phyloP scores from a whole-genome alignment of 2,329 filamentous ascomycete species.

The Alternaria consortialis region DNA sequence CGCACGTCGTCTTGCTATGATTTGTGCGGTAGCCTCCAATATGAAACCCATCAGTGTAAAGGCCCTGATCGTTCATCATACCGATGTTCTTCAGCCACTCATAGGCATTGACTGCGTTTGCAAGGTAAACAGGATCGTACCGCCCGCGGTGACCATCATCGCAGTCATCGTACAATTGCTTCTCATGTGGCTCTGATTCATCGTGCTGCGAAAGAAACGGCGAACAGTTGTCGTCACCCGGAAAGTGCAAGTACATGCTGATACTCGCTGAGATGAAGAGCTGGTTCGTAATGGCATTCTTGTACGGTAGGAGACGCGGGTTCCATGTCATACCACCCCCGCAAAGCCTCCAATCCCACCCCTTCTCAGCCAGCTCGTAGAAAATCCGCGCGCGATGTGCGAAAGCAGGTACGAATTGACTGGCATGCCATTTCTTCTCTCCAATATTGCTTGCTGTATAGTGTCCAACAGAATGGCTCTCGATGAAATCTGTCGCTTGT shows the following conservation, averaged over 20 bases:
- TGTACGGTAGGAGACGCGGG: constrained; percentile 77
- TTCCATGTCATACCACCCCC: constrained; percentile 93
- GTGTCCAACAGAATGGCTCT: constrained; percentile 71
- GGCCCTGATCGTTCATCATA: constrained; percentile 78
- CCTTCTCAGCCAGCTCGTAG: constrained; percentile 79
- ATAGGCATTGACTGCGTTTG: constrained; percentile 80
- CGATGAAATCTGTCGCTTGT: constrained; percentile 79
- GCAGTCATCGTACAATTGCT: constrained; percentile 19
- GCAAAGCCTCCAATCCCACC: constrained; percentile 85
- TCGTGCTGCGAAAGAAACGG: constrained; percentile 64
- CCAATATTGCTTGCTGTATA: constrained; percentile 52
- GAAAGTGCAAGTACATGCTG: constrained; percentile 89
- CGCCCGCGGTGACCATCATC: constrained; percentile 12
- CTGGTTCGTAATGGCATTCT: constrained; percentile 96
- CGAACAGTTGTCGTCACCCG: constrained; percentile 77
- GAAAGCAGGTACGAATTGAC: constrained; percentile 77
- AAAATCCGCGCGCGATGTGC: constrained; percentile 85
- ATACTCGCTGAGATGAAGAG: constrained; percentile 86
- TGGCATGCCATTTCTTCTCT: constrained; percentile 72
- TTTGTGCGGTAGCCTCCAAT: constrained; percentile 69
- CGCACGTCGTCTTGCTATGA: constrained; percentile 74
- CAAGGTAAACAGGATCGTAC: constrained; percentile 71
- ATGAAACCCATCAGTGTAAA: constrained; percentile 91
- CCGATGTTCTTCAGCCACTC: constrained; percentile 79
- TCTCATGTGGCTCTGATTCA: constrained; percentile 13